Percentiles rank a stretch among this genome's conserved stretches.
Conservation (phyloP, 768 basidiomycete genomes). For the Pisolithus orientalis region DNA sequence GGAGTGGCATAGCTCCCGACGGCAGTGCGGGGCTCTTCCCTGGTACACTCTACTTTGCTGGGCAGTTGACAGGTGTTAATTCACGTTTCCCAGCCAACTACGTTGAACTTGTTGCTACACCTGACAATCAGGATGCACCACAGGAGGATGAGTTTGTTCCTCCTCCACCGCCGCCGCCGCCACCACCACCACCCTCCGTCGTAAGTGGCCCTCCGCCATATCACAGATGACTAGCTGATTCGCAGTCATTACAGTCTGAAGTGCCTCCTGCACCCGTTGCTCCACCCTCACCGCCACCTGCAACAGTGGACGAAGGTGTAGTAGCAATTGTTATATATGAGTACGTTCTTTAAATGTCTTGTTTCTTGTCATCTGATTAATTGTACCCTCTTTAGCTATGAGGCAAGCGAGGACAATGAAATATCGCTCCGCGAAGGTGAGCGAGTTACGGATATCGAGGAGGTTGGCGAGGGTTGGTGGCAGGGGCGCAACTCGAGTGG, state of each 20-base stretch:
- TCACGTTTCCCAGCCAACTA: slow-evolving; percentile 62
- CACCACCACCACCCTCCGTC: slow-evolving; percentile 38
- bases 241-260: slow-evolving; percentile 22
- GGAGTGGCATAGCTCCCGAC: slow-evolving; percentile 66
- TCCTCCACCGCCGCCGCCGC: slow-evolving; percentile 51
- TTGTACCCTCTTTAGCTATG: slow-evolving; percentile 54
- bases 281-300: slow-evolving; percentile 44
- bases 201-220: slow-evolving; percentile 23
- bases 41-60: slow-evolving; percentile 36
- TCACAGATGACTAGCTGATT: background rate
- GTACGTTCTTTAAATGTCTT: slow-evolving; percentile 35
- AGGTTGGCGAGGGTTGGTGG: slow-evolving; percentile 89
- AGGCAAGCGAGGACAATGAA: slow-evolving; percentile 89
- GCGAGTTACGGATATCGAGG: slow-evolving; percentile 69
- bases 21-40: slow-evolving; percentile 86
- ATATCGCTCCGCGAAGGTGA: slow-evolving; percentile 82
- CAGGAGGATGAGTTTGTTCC: slow-evolving; percentile 35
- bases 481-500: slow-evolving; percentile 55
- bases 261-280: slow-evolving; percentile 27
- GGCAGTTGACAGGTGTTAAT: background rate
- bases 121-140: slow-evolving; percentile 30
- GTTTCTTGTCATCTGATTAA: background rate
- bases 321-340: slow-evolving; percentile 64
- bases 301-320: slow-evolving; percentile 49
- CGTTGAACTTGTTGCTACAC: slow-evolving; percentile 64